Evolutionary conservation across 2,329 filamentous ascomycete genomes (phyloP).

Genomic region (Gremmenia infestans): DNA sequence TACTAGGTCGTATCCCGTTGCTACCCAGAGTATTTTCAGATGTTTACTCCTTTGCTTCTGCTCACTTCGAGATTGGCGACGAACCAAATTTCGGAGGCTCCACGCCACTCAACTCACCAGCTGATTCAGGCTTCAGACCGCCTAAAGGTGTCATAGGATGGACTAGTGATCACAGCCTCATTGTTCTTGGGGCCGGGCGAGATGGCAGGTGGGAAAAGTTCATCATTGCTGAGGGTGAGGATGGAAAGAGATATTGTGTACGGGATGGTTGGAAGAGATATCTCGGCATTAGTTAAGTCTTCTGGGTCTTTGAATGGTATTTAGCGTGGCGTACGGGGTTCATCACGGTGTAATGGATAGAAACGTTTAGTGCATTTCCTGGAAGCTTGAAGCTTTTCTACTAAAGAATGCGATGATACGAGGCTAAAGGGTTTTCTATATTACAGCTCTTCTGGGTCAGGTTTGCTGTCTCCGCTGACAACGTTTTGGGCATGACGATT

Average conservation of each 20-base stretch:
- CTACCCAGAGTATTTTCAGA: slow-evolving; percentile 87
- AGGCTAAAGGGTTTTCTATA: too few relatives aligned
- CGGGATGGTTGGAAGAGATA: slow-evolving; percentile 82
- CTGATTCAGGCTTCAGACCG: slow-evolving; percentile 43
- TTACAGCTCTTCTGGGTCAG: too few relatives aligned
- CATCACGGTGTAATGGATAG: not conserved
- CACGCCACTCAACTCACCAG: slow-evolving; percentile 41
- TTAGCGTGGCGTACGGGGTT: slow-evolving; percentile 23
- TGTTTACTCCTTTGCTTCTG: slow-evolving; percentile 76
- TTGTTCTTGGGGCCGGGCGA: slow-evolving; percentile 73
- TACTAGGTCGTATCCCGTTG: slow-evolving; percentile 76
- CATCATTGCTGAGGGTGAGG: slow-evolving; percentile 60
- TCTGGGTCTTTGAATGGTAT: slow-evolving; percentile 3
- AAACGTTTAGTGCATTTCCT: too few relatives aligned
- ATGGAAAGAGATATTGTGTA: slow-evolving; percentile 61
- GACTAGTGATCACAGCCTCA: slow-evolving; percentile 66
- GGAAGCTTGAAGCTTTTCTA: too few relatives aligned
- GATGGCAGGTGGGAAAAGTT: slow-evolving; percentile 90
- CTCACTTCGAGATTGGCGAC: slow-evolving; percentile 78
- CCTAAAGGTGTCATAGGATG: slow-evolving; percentile 84
- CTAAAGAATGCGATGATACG: too few relatives aligned
- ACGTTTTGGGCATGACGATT: not conserved
- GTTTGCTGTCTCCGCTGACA: not conserved
- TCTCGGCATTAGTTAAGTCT: slow-evolving; percentile 40
- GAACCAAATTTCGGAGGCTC: slow-evolving; percentile 63